Evolutionary conservation across 1,139 yeast genomes (phyloP).

Genomic region (Pichia sp.): DNA sequence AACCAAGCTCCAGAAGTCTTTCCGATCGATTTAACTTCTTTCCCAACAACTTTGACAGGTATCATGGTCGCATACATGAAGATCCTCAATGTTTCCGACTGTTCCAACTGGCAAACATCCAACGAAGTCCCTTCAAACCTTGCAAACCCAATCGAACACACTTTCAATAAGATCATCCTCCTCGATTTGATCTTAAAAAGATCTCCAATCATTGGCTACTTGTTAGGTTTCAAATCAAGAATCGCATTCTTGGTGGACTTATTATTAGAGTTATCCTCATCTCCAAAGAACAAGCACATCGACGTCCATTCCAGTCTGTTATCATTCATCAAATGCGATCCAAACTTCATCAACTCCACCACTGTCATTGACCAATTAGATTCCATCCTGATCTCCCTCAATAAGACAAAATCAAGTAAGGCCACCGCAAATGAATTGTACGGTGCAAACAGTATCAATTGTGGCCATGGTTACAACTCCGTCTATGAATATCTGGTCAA

Average conservation of each 20-base stretch:
- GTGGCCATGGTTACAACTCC: slow-evolving; percentile 17
- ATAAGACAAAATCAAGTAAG: slow-evolving; percentile 13
- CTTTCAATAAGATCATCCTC: slow-evolving; percentile 14
- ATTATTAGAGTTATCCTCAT: slow-evolving; percentile 1
- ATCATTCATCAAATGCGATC: slow-evolving; percentile 10
- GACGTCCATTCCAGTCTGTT: slow-evolving; percentile 6
- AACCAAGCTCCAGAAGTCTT: slow-evolving; percentile 7
- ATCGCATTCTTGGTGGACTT: slow-evolving; percentile 4
- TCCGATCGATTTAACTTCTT: slow-evolving; percentile 9
- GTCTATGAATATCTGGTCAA: slow-evolving; percentile 16
- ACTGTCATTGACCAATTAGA: slow-evolving; percentile 7
- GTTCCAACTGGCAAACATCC: slow-evolving; percentile 1
- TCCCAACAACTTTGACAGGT: slow-evolving; percentile 10
- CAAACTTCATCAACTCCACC: slow-evolving; percentile 10
- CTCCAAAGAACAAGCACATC: background rate
- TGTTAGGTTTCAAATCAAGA: slow-evolving; percentile 9
- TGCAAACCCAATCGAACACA: slow-evolving; percentile 10
- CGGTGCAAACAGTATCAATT: slow-evolving; percentile 3
- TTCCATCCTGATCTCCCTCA: slow-evolving; percentile 12
- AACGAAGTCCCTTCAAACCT: background rate
- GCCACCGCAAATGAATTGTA: slow-evolving; percentile 12
- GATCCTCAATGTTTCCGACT: slow-evolving; percentile 3
- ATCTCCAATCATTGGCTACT: slow-evolving; percentile 12
- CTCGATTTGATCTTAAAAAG: slow-evolving; percentile 10
- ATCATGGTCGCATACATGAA: slow-evolving; percentile 8